Conservation (phyloP, 2,329 filamentous ascomycete species). For the Allantophomopsis lycopodina region DNA sequence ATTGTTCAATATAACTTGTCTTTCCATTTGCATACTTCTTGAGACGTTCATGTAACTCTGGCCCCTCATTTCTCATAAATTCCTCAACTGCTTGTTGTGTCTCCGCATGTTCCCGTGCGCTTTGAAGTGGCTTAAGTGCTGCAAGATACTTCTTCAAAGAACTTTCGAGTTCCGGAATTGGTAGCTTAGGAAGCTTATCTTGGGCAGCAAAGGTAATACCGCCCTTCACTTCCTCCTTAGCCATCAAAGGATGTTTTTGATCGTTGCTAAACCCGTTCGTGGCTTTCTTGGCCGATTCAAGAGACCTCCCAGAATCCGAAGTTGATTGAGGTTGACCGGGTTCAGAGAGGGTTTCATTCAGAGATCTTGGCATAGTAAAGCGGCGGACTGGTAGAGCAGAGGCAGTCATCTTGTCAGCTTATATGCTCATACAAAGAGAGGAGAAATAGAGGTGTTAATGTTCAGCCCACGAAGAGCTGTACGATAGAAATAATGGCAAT, state of each 20-base stretch:
- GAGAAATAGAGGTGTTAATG: slow-evolving; percentile 65
- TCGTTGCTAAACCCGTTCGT: slow-evolving; percentile 30
- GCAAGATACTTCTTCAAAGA: slow-evolving; percentile 71
- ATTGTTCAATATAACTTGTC: slow-evolving; percentile 96
- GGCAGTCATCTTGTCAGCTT: slow-evolving; percentile 43
- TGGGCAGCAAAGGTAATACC: slow-evolving; percentile 82
- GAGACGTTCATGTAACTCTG: slow-evolving; percentile 73
- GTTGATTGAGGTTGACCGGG: slow-evolving; percentile 7
- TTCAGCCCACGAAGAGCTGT: slow-evolving; percentile 77
- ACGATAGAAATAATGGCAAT: slow-evolving; percentile 89
- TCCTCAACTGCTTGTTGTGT: slow-evolving; percentile 69
- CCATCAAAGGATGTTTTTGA: slow-evolving; percentile 29
- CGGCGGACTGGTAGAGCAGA: slow-evolving; percentile 52
- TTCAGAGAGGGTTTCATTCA: slow-evolving; percentile 54
- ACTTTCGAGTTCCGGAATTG: slow-evolving; percentile 75
- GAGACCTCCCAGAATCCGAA: slow-evolving; percentile 21
- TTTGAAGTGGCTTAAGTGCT: slow-evolving; percentile 70
- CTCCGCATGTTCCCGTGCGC: slow-evolving; percentile 67
- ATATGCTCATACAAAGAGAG: slow-evolving; percentile 51
- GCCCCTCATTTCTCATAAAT: slow-evolving; percentile 71
- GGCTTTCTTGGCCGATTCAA: slow-evolving; percentile 37
- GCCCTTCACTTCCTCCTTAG: slow-evolving; percentile 33
- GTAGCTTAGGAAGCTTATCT: slow-evolving; percentile 78
- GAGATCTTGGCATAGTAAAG: slow-evolving; percentile 58
- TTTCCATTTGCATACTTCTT: slow-evolving; percentile 83